A percentile compares a stretch with the other conserved stretches of the same genome.
Conservation (phyloP, 495 filamentous ascomycete genomes). For the Penicillium dipodomyicola region DNA sequence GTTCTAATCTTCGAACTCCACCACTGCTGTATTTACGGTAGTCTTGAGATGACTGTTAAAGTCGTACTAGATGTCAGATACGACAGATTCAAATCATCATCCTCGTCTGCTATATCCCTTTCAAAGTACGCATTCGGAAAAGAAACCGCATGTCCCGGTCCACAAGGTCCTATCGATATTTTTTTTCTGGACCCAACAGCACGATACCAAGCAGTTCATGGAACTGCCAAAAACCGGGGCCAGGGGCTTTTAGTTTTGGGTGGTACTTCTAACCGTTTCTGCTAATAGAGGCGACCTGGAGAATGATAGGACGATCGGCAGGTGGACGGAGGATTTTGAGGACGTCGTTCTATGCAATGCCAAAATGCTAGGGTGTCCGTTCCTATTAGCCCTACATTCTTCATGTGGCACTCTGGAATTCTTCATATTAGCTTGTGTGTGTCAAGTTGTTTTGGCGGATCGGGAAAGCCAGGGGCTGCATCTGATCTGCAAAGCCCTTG, state of each 20-base stretch:
- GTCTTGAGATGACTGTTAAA: too few relatives aligned
- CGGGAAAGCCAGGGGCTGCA: slow-evolving; percentile 6
- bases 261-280: not conserved
- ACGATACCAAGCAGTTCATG: not conserved
- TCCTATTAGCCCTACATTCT: not conserved
- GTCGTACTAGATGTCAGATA: too few relatives aligned
- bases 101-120: too few relatives aligned
- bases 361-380: not conserved
- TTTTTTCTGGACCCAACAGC: not conserved
- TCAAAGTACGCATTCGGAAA: not conserved
- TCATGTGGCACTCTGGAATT: not conserved
- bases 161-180: not conserved
- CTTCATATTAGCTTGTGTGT: not conserved
- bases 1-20: too few relatives aligned
- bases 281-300: not conserved
- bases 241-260: not conserved
- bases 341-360: not conserved
- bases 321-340: not conserved
- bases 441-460: not conserved
- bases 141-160: slow-evolving; percentile 2
- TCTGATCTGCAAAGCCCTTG: slow-evolving; percentile 10
- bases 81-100: too few relatives aligned
- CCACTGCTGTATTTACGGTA: too few relatives aligned
- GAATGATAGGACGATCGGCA: not conserved
- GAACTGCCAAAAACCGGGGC: not conserved